Evolutionary conservation across 805 yeast genomes (phyloP).

Genomic region (Teunomyces panamensis): DNA sequence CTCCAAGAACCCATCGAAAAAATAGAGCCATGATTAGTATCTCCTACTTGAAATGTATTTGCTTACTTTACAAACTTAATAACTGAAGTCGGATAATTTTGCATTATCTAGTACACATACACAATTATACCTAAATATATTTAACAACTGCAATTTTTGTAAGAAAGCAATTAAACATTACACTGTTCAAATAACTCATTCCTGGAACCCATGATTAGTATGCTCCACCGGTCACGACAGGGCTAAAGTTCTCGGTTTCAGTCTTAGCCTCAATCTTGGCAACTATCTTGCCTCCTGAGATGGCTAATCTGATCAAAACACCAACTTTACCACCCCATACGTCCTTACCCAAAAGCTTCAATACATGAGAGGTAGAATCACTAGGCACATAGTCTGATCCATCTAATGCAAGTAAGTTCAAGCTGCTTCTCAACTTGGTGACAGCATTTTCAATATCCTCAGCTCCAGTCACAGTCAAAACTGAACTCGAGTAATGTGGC

Average conservation of each 20-base stretch:
- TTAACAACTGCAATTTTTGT: neutral
- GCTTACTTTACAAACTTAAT: neutral
- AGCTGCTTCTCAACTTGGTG: conserved; percentile 45
- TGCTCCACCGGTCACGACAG: conserved; percentile 45
- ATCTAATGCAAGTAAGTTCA: conserved; percentile 62
- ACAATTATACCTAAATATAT: neutral
- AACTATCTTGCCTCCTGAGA: conserved; percentile 54
- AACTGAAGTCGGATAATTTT: neutral
- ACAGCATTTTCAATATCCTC: conserved; percentile 41
- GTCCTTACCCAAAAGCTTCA: conserved; percentile 83
- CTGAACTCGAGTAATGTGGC: conserved; percentile 56
- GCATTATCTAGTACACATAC: neutral
- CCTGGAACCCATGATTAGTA: conserved; percentile 5
- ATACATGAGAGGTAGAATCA: conserved; percentile 60
- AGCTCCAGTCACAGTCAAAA: conserved; percentile 58
- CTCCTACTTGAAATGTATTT: too few relatives aligned
- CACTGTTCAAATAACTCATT: neutral
- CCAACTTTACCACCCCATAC: conserved; percentile 58
- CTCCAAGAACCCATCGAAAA: too few relatives aligned
- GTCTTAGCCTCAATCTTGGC: conserved; percentile 54
- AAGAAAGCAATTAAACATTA: neutral
- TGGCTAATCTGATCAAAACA: conserved; percentile 46
- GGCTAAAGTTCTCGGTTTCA: conserved; percentile 48
- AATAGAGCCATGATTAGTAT: too few relatives aligned
- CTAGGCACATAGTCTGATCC: conserved; percentile 63